Evolutionary conservation across 371 early-diverging fungal genomes (phyloP).

Genomic region (Mucor plumbeus): DNA sequence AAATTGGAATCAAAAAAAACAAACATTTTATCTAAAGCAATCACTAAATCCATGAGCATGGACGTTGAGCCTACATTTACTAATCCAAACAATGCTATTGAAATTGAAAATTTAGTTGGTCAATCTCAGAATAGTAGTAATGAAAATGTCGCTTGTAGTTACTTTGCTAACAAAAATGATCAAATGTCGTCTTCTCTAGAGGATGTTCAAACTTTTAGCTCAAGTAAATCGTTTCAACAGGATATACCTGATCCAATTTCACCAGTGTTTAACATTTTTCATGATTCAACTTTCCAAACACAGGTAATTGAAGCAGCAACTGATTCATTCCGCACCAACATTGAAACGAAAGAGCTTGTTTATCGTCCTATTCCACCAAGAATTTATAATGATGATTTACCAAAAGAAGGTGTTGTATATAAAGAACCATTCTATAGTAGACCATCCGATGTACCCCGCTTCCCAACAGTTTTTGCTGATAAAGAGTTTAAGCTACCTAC

Average conservation of each 20-base stretch:
- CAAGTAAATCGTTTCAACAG: too few species aligned
- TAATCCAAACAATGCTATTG: too few species aligned
- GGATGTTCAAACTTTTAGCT: too few species aligned
- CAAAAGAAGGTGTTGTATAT: constrained; percentile 38
- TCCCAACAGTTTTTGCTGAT: constrained; percentile 56
- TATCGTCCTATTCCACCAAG: constrained; percentile 34
- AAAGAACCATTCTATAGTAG: constrained; percentile 70
- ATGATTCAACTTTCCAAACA: too few species aligned
- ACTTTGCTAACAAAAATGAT: too few species aligned
- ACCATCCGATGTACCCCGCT: constrained; percentile 57
- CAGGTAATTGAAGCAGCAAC: too few species aligned
- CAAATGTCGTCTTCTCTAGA: too few species aligned
- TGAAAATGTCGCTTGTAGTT: too few species aligned
- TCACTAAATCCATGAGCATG: background rate
- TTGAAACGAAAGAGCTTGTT: constrained; percentile 13
- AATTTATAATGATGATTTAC: constrained; percentile 2
- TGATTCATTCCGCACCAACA: background rate
- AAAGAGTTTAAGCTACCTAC: constrained; percentile 56
- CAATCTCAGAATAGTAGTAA: too few species aligned
- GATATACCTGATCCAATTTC: too few species aligned
- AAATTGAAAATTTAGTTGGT: too few species aligned
- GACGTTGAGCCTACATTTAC: background rate
- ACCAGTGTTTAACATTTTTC: too few species aligned
- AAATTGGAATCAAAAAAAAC: background rate
- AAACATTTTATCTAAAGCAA: background rate